phyloP scores from a whole-genome alignment of 306 rosid genomes.

The Dalbergia cochinchinensis region DNA sequence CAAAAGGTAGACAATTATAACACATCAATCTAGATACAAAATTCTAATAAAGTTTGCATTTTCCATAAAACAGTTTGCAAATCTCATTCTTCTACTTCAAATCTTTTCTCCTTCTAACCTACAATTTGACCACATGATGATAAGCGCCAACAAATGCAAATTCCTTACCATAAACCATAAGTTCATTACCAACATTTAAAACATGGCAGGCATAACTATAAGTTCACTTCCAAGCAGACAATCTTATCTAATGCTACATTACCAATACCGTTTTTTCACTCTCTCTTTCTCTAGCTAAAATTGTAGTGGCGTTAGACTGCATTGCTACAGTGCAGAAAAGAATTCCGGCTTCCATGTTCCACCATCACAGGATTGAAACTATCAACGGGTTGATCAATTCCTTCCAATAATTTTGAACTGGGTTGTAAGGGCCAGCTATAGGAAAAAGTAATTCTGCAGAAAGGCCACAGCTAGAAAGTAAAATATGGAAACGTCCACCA shows the following conservation, averaged over 20 bases:
- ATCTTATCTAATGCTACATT: slow-evolving; percentile 28
- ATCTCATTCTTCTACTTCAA: no score
- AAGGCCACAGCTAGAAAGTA: slow-evolving; percentile 3
- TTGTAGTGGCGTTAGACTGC: neutral
- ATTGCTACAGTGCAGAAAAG: slow-evolving; percentile 10
- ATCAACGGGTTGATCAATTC: slow-evolving; percentile 30
- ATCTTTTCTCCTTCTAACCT: neutral
- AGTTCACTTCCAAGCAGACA: slow-evolving; percentile 26
- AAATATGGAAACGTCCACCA: slow-evolving; percentile 29
- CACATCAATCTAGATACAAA: no score
- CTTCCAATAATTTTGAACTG: slow-evolving; percentile 26
- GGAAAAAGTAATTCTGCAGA: neutral
- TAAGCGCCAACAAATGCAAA: slow-evolving; percentile 4
- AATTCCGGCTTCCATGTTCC: neutral
- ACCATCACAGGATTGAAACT: slow-evolving; percentile 9
- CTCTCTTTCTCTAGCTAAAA: slow-evolving; percentile 6
- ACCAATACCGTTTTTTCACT: slow-evolving; percentile 14
- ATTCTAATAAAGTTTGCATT: no score
- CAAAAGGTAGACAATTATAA: no score
- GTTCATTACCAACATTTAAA: slow-evolving; percentile 16
- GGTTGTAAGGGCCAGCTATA: neutral
- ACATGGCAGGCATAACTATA: slow-evolving; percentile 2
- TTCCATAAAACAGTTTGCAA: no score
- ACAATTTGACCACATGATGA: slow-evolving; percentile 1
- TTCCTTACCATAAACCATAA: slow-evolving; percentile 6